Evolutionary conservation across 2,329 filamentous ascomycete genomes (phyloP).

Genomic region (Pseudopyricularia javanii): DNA sequence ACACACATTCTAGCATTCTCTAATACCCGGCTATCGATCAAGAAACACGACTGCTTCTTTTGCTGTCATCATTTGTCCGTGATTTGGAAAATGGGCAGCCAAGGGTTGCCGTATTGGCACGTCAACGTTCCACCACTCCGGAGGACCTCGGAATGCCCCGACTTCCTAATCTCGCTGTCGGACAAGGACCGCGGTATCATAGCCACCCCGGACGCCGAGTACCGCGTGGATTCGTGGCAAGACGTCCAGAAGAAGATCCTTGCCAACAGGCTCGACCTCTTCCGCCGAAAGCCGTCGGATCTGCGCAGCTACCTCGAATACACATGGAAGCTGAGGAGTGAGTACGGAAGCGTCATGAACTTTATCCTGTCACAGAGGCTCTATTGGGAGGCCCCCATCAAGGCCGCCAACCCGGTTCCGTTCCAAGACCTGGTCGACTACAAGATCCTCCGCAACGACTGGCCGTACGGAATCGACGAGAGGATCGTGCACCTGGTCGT

Average conservation of each 20-base stretch:
- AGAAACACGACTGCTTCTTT: neutral
- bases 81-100: neutral
- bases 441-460: conserved; percentile 79
- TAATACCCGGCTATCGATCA: too few relatives aligned
- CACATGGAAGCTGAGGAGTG: conserved; percentile 46
- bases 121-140: conserved; percentile 57
- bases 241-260: conserved; percentile 51
- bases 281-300: conserved; percentile 66
- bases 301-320: conserved; percentile 68
- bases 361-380: conserved; percentile 64
- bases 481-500: conserved; percentile 76
- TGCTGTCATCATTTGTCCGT: neutral
- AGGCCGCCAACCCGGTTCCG: conserved; percentile 18
- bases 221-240: conserved; percentile 54
- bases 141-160: conserved; percentile 56
- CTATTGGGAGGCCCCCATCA: conserved; percentile 45
- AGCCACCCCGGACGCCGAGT: conserved; percentile 55
- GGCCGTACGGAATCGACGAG: conserved; percentile 77
- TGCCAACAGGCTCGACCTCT: conserved; percentile 59
- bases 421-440: conserved; percentile 43
- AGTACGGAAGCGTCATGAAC: conserved; percentile 65
- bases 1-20: too few relatives aligned
- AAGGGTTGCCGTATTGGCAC: conserved; percentile 62
- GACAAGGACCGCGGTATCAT: conserved; percentile 62
- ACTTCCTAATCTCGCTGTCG: conserved; percentile 50